Conservation (phyloP, 2,329 filamentous ascomycete genomes). For the Sporothrix sp. region DNA sequence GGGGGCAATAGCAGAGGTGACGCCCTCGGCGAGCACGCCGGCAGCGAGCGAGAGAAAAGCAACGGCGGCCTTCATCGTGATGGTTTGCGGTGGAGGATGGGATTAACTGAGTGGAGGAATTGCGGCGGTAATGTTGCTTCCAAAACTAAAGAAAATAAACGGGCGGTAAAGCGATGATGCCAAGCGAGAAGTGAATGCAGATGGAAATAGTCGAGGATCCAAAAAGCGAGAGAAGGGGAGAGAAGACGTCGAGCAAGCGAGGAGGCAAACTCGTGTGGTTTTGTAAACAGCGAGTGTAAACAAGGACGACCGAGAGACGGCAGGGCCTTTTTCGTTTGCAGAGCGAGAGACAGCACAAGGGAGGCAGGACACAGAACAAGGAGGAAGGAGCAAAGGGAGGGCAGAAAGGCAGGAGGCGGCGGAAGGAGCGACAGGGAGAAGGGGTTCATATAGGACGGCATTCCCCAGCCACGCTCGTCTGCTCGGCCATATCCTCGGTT, state of each 20-base stretch:
- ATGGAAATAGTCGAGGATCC: not conserved
- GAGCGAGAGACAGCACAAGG: conserved; percentile 5
- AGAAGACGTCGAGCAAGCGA: not conserved
- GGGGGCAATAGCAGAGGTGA: conserved; percentile 40
- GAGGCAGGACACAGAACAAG: conserved; percentile 2
- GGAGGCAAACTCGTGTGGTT: not conserved
- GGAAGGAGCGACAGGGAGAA: conserved; percentile 6
- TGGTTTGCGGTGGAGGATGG: not conserved
- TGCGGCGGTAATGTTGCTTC: not conserved
- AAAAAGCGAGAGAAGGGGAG: not conserved
- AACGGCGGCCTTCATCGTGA: conserved; percentile 28
- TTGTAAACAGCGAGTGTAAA: conserved; percentile 12
- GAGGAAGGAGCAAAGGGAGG: not conserved
- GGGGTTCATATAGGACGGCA: conserved; percentile 6
- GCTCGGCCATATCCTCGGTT: not conserved
- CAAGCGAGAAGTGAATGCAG: conserved; percentile 1
- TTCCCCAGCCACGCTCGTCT: not conserved
- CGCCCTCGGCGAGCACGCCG: conserved; percentile 33
- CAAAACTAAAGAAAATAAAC: not conserved
- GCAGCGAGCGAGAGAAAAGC: conserved; percentile 35
- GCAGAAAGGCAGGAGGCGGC: not conserved
- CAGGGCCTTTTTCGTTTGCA: not conserved
- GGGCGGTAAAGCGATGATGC: not conserved
- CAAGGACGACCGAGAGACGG: conserved; percentile 2
- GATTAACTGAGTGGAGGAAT: not conserved